Percentiles rank a stretch among this genome's conserved stretches.
These are phyloP conservation scores for Phoma sp. DNA, from an alignment of 2,329 filamentous ascomycete genomes.

Conservation along the genomic window DNA sequence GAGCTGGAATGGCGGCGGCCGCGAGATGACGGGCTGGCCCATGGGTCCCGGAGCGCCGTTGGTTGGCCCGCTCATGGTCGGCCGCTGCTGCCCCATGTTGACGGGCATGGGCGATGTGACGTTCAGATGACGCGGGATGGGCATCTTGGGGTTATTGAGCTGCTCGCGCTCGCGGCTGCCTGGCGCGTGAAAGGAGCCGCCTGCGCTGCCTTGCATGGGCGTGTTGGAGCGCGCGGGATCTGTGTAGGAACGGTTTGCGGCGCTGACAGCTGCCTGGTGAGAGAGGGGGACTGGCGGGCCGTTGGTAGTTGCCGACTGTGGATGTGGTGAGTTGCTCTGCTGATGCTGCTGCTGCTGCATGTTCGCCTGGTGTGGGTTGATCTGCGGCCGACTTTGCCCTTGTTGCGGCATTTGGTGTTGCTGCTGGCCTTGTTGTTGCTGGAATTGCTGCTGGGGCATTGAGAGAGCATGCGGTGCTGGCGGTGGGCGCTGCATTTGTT, in stretches of 20 bases:
- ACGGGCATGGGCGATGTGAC: conserved; percentile 77
- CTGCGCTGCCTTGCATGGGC: conserved; percentile 42
- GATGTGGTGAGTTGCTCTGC: conserved; percentile 49
- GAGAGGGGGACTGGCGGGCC: conserved; percentile 51
- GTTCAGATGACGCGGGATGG: conserved; percentile 82
- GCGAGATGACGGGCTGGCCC: conserved; percentile 83
- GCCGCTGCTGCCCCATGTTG: conserved; percentile 72
- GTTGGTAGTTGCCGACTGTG: conserved; percentile 44
- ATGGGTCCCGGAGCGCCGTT: conserved; percentile 82
- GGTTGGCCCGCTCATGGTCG: conserved; percentile 81
- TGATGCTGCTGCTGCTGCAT: conserved; percentile 40
- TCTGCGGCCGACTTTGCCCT: conserved; percentile 44
- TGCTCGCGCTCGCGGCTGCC: conserved; percentile 49
- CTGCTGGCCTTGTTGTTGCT: conserved; percentile 37
- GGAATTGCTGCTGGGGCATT: conserved; percentile 39
- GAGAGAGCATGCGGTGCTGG: conserved; percentile 40
- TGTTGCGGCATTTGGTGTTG: conserved; percentile 38
- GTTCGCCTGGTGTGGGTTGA: conserved; percentile 48
- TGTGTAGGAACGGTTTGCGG: conserved; percentile 50
- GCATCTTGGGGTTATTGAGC: conserved; percentile 70
- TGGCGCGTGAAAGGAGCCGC: conserved; percentile 40
- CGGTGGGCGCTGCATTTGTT: conserved; percentile 36
- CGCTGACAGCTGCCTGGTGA: conserved; percentile 55
- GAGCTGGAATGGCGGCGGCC: conserved; percentile 82
- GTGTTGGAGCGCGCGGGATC: conserved; percentile 45